Evolutionary conservation across 371 early-diverging fungal species (phyloP), one percentile per base, ranked within the genome.

Genomic region (Apophysomyces ossiformis): DNA sequence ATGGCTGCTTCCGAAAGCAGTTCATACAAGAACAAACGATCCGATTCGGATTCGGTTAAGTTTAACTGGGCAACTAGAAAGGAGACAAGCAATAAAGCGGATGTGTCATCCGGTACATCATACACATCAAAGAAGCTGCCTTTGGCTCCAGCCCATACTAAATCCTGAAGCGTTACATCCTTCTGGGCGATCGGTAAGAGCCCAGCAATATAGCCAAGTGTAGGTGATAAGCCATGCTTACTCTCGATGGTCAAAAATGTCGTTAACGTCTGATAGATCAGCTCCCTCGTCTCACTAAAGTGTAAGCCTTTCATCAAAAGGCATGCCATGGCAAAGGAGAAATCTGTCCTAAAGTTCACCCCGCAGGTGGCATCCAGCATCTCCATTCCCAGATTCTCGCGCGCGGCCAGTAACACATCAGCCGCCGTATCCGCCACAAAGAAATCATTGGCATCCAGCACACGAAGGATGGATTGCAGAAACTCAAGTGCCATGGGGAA

Each of bases 311-410:
- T 93, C 68, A 96, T 74, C 44, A 97, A 81, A 11, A 88, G 88
- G 39, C 89, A 87, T 0, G 94, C 87, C 43, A 96, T 79, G 8
- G 96, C 94, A 67, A 95, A 94, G 26, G 95, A 87, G 66, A 97
- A 95, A 75, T 95, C 92, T 2, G 87, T 84, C 35, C 87, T 84
- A 80, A 95, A 97, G 72, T 90, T 90, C 63, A 96, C 84, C 13
- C 94, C 95, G 46, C 87, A 85, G 16, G 85, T 66, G 9, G 76
- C 75, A 69, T 97, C 97, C 54, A 95, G 75, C 61, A 91, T 88
- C 43, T 84, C 83, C 64, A 95, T 83, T 16, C 54, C 54, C 16
- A 50, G 21, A 0, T 89, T 86, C 12, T 83, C 86, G 7, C 97
- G 90, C 2, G 93, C 93, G 7, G 81, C 75, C 71, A 94, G 65